These are phyloP conservation scores for Microbotryum scabiosae DNA, from an alignment of 1,284 basidiomycete species.

Conservation along the genomic window DNA sequence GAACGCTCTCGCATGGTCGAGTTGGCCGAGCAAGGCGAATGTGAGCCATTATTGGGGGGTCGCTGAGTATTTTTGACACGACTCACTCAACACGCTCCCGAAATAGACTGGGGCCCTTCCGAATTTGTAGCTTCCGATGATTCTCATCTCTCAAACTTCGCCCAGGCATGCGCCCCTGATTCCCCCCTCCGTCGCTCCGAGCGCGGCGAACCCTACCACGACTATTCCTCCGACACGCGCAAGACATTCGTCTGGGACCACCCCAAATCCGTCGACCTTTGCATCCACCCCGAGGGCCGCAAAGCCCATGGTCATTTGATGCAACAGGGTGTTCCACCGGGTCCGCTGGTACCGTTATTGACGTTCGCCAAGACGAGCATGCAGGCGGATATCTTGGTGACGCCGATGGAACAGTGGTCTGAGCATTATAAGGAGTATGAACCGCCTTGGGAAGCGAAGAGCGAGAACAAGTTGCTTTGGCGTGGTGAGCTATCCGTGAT, in stretches of 20 bases:
- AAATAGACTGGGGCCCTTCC: conserved; percentile 30
- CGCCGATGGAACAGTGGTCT: conserved; percentile 45
- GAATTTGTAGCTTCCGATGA: conserved; percentile 31
- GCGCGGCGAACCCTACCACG: conserved; percentile 23
- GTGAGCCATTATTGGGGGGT: too few relatives aligned
- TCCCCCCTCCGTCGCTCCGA: conserved; percentile 30
- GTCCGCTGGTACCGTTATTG: conserved; percentile 34
- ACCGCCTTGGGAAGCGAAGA: conserved; percentile 44
- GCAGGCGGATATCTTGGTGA: conserved; percentile 45
- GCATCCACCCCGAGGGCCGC: conserved; percentile 35
- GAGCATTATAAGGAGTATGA: conserved; percentile 38
- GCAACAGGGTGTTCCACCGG: conserved; percentile 32
- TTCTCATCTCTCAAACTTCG: conserved; percentile 31
- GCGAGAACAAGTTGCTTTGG: conserved; percentile 42
- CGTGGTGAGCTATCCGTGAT: conserved; percentile 29
- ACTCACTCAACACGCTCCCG: neutral
- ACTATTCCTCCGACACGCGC: conserved; percentile 23
- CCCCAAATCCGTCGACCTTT: conserved; percentile 33
- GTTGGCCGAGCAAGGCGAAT: conserved; percentile 41
- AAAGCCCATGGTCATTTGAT: conserved; percentile 36
- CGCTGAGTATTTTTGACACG: neutral
- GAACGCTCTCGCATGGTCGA: conserved; percentile 41
- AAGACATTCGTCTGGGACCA: conserved; percentile 37
- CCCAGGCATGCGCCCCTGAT: conserved; percentile 32
- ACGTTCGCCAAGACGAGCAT: conserved; percentile 36